phyloP scores from a whole-genome alignment of 805 yeast species.

The Nakazawaea molendinolei region DNA sequence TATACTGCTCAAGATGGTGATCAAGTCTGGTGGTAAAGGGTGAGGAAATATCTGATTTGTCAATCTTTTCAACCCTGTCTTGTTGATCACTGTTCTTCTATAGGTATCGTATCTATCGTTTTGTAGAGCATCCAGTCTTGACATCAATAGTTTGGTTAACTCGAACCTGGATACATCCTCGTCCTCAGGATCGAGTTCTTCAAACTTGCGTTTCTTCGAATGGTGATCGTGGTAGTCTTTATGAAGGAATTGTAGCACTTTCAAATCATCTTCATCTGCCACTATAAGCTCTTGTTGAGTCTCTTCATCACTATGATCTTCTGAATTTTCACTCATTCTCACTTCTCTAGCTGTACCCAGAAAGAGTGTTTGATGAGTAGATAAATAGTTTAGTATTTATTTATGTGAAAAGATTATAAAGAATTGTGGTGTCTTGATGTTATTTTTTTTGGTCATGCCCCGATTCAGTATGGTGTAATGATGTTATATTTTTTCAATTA shows the following conservation, averaged over 20 bases:
- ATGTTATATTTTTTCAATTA: too few species aligned
- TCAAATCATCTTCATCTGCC: conserved; percentile 8
- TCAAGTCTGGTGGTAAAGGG: conserved; percentile 70
- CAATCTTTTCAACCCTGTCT: conserved; percentile 71
- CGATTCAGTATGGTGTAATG: too few species aligned
- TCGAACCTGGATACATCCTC: conserved; percentile 46
- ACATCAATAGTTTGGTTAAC: conserved; percentile 53
- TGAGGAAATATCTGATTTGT: conserved; percentile 78
- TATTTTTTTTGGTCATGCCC: too few species aligned
- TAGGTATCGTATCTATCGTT: conserved; percentile 83
- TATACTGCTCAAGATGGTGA: conserved; percentile 77
- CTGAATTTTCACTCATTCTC: too few species aligned
- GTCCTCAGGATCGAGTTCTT: conserved; percentile 17
- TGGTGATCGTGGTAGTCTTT: conserved; percentile 8
- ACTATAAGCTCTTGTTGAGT: too few species aligned
- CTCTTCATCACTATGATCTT: too few species aligned
- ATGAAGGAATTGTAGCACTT: conserved; percentile 7
- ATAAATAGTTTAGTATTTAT: too few species aligned
- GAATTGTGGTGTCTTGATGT: too few species aligned
- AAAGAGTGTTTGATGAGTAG: too few species aligned
- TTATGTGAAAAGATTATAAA: too few species aligned
- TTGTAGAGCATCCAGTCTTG: conserved; percentile 74
- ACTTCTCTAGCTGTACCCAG: too few species aligned
- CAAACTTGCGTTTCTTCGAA: conserved; percentile 4
- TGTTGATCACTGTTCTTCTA: conserved; percentile 69